Evolutionary conservation across 495 filamentous ascomycete genomes (phyloP).

Genomic region (Neurospora sp.): DNA sequence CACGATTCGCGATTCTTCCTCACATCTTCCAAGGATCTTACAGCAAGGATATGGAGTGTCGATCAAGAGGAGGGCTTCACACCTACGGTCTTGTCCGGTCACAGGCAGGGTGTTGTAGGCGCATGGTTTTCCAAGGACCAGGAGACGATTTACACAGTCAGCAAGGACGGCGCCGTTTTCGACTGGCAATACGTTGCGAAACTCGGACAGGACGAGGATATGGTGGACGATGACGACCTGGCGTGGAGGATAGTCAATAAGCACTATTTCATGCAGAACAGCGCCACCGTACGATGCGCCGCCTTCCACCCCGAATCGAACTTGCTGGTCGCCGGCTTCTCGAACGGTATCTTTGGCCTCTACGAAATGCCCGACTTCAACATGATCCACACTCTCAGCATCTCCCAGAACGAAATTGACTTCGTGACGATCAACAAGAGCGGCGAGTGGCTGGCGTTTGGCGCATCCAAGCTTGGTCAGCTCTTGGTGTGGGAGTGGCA

Average conservation of each 20-base stretch:
- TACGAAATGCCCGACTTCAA: constrained; percentile 98
- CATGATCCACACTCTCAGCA: constrained; percentile 79
- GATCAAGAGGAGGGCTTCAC: constrained; percentile 78
- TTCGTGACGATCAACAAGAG: constrained; percentile 85
- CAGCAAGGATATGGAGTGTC: constrained; percentile 87
- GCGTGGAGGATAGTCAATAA: constrained; percentile 80
- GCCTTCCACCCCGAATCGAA: constrained; percentile 79
- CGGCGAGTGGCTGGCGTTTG: constrained; percentile 96
- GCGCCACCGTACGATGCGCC: constrained; percentile 78
- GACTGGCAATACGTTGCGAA: constrained; percentile 56
- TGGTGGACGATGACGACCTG: constrained; percentile 45
- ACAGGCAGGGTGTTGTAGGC: constrained; percentile 73
- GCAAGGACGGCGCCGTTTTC: constrained; percentile 47
- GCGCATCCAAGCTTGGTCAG: constrained; percentile 90
- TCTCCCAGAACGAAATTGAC: constrained; percentile 93
- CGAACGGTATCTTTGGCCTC: constrained; percentile 82
- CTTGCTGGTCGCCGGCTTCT: constrained; percentile 85
- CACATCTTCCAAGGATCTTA: constrained; percentile 83
- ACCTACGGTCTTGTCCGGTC: constrained; percentile 80
- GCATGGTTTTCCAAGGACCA: constrained; percentile 93
- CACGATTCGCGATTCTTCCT: constrained; percentile 90
- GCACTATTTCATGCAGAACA: constrained; percentile 87
- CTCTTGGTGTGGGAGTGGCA: constrained; percentile 99
- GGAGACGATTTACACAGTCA: constrained; percentile 53
- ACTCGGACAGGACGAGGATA: constrained; percentile 50